Percentiles rank a stretch among this genome's conserved stretches.
Evolutionary conservation across 192 early-diverging fungal species (phyloP).

Genomic region (Backusella macrospora): DNA sequence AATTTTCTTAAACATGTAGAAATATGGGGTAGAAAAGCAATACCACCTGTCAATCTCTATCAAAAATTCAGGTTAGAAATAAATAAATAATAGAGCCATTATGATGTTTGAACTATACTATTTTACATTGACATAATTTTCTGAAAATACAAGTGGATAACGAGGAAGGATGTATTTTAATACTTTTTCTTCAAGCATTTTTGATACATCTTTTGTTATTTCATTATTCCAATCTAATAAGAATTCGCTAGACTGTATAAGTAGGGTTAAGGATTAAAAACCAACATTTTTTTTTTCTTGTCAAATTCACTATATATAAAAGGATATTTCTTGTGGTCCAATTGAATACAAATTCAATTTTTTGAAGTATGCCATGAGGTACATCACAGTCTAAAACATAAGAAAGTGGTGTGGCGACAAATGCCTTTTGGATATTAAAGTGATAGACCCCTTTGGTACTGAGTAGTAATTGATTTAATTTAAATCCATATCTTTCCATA

Average conservation of each 20-base stretch:
- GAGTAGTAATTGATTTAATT: neutral
- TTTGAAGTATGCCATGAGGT: neutral
- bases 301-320: neutral
- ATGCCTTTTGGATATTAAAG: neutral
- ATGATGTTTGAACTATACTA: too few relatives aligned
- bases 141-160: neutral
- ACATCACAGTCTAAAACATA: neutral
- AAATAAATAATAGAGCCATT: too few relatives aligned
- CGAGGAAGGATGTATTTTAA: neutral
- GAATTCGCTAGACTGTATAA: neutral
- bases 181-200: neutral
- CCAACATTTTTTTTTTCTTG: neutral
- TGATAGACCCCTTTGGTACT: neutral
- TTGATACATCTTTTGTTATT: neutral
- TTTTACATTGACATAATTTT: neutral
- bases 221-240: neutral
- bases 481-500: neutral
- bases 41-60: neutral
- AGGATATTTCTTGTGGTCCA: slow-evolving; percentile 5
- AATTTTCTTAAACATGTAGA: neutral
- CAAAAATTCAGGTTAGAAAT: too few relatives aligned
- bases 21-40: neutral
- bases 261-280: neutral
- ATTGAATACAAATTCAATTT: neutral
- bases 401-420: neutral